Evolutionary conservation across 495 filamentous ascomycete genomes (phyloP).

Genomic region (Trichoderma asperelloides): DNA sequence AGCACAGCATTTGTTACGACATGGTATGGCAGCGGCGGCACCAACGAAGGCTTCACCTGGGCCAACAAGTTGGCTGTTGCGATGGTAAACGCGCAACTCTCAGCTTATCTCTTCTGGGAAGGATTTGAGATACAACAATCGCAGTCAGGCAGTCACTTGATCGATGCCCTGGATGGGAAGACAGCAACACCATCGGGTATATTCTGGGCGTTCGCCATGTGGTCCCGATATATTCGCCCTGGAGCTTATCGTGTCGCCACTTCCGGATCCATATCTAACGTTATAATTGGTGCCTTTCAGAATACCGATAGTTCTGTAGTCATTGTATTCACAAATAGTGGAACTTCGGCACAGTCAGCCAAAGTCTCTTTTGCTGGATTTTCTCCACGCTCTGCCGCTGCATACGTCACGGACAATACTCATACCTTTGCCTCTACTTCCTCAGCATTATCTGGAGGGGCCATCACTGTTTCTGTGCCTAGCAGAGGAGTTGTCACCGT

Average conservation of each 20-base stretch:
- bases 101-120: constrained; percentile 46
- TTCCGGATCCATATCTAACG: constrained; percentile 18
- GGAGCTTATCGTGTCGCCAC: constrained; percentile 36
- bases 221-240: constrained; percentile 38
- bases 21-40: constrained; percentile 37
- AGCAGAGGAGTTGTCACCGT: not conserved
- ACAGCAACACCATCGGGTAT: constrained; percentile 30
- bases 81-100: constrained; percentile 35
- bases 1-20: constrained; percentile 25
- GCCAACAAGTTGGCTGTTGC: constrained; percentile 41
- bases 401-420: constrained; percentile 23
- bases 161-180: constrained; percentile 22
- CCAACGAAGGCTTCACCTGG: constrained; percentile 44
- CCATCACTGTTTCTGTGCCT: not conserved
- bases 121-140: constrained; percentile 28
- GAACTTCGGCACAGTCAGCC: constrained; percentile 15
- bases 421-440: not conserved
- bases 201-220: constrained; percentile 49
- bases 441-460: not conserved
- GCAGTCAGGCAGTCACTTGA: constrained; percentile 25
- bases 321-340: constrained; percentile 39
- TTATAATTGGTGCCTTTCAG: constrained; percentile 40
- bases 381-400: constrained; percentile 17
- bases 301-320: constrained; percentile 38
- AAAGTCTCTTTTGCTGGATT: constrained; percentile 22